Percentiles rank a stretch among this genome's conserved stretches.
Conservation (phyloP, 176 grass and related monocot genomes). For the Cenchrus purpureus region DNA sequence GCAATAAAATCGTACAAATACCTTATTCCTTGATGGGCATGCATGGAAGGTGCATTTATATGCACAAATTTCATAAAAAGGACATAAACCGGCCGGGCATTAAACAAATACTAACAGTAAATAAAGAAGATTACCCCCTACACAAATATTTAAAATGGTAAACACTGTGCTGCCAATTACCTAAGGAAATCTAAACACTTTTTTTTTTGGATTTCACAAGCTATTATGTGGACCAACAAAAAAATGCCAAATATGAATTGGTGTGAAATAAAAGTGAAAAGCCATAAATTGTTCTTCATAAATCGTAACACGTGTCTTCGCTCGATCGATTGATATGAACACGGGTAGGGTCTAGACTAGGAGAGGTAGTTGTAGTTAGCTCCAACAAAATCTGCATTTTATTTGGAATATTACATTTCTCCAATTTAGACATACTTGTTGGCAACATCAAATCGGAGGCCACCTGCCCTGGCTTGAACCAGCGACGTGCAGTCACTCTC, state of each 20-base stretch:
- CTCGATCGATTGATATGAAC: neutral
- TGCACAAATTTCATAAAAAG: too few species aligned
- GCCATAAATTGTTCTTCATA: neutral
- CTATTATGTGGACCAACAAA: neutral
- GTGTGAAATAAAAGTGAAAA: neutral
- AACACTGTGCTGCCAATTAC: neutral
- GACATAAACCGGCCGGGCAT: neutral
- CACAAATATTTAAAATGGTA: neutral
- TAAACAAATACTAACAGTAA: neutral
- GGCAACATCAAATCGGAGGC: neutral
- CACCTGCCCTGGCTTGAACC: neutral
- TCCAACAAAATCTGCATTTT: neutral
- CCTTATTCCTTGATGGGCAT: neutral
- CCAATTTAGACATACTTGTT: neutral
- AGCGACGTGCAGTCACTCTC: neutral
- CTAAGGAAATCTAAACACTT: neutral
- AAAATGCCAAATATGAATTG: neutral
- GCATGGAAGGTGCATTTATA: neutral
- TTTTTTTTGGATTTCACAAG: neutral
- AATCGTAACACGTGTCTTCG: neutral
- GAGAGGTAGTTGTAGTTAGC: neutral
- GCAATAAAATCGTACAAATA: neutral
- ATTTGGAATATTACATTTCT: neutral
- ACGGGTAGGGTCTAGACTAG: neutral
- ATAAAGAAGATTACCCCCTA: neutral